Conservation (phyloP, 2,329 filamentous ascomycete genomes). For the Penicillium hordei region DNA sequence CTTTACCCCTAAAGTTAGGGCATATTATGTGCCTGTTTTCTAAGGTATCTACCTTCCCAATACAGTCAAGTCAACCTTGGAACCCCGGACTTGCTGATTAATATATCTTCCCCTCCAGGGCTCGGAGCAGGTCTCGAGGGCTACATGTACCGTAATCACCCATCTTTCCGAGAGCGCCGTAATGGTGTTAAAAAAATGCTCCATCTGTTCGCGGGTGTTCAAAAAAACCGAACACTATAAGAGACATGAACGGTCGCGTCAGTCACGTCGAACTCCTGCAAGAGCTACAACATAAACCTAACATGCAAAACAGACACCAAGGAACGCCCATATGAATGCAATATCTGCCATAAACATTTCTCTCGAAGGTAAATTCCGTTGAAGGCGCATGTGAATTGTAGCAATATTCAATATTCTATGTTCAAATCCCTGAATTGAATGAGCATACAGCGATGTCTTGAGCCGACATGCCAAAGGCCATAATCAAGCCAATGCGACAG, state of each 20-base stretch:
- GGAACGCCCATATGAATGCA: slow-evolving; percentile 56
- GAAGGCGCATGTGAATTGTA: background rate
- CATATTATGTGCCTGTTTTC: background rate
- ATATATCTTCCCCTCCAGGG: background rate
- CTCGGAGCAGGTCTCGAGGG: background rate
- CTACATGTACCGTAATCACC: slow-evolving; percentile 1
- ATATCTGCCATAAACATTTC: slow-evolving; percentile 55
- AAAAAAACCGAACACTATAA: slow-evolving; percentile 58
- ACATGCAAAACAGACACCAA: slow-evolving; percentile 49
- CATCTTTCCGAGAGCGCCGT: slow-evolving; percentile 17
- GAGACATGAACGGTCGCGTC: slow-evolving; percentile 57
- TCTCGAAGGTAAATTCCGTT: slow-evolving; percentile 49
- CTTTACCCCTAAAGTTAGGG: background rate
- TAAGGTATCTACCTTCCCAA: background rate
- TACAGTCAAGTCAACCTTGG: background rate
- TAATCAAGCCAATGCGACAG: slow-evolving; percentile 28
- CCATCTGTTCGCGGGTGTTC: slow-evolving; percentile 55
- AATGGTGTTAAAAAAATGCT: slow-evolving; percentile 48
- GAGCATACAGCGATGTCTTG: slow-evolving; percentile 46
- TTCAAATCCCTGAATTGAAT: slow-evolving; percentile 13
- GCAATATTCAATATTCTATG: background rate
- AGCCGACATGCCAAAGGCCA: slow-evolving; percentile 55
- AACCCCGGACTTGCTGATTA: slow-evolving; percentile 10
- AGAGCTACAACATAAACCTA: slow-evolving; percentile 13
- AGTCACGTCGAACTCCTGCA: slow-evolving; percentile 25